A percentile compares a stretch with the other conserved stretches of the same genome.
Conservation (phyloP, 768 basidiomycete genomes). For the Pulveroboletus frians region DNA sequence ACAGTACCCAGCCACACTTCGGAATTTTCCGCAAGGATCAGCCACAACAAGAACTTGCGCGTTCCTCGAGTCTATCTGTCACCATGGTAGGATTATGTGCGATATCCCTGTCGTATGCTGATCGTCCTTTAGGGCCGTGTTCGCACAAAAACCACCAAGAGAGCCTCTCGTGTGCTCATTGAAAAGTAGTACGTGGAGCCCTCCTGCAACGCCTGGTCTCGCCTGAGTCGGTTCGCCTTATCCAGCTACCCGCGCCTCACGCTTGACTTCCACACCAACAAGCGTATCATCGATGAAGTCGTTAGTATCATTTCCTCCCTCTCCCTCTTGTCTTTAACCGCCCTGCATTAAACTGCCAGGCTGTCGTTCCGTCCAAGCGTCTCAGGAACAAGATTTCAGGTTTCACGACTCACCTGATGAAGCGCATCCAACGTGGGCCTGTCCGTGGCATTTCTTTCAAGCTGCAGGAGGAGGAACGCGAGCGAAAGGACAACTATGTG, state of each 20-base stretch:
- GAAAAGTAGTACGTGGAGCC: slow-evolving; percentile 85
- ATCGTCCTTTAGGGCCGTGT: slow-evolving; percentile 77
- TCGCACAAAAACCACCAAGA: slow-evolving; percentile 99
- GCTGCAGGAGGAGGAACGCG: slow-evolving; percentile 98
- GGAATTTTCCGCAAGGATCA: slow-evolving; percentile 13
- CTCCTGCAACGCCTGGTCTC: neutral
- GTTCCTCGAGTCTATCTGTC: slow-evolving; percentile 24
- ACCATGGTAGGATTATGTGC: slow-evolving; percentile 43
- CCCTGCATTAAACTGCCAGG: slow-evolving; percentile 39
- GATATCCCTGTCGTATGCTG: slow-evolving; percentile 12
- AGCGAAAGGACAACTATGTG: slow-evolving; percentile 99
- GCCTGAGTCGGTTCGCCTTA: neutral
- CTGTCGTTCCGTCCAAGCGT: slow-evolving; percentile 95
- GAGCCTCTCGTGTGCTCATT: slow-evolving; percentile 96
- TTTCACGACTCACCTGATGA: slow-evolving; percentile 99
- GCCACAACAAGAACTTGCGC: slow-evolving; percentile 20
- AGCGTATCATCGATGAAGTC: slow-evolving; percentile 97
- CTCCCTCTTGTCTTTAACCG: neutral
- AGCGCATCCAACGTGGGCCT: slow-evolving; percentile 97
- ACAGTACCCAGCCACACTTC: slow-evolving; percentile 27
- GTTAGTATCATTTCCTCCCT: slow-evolving; percentile 40
- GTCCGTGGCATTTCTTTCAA: slow-evolving; percentile 99
- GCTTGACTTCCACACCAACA: slow-evolving; percentile 99
- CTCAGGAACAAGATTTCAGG: slow-evolving; percentile 99
- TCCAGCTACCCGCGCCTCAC: slow-evolving; percentile 95